Base-by-base conservation (phyloP, 441 rosid genomes). In the Adansonia grandidieri region DNA sequence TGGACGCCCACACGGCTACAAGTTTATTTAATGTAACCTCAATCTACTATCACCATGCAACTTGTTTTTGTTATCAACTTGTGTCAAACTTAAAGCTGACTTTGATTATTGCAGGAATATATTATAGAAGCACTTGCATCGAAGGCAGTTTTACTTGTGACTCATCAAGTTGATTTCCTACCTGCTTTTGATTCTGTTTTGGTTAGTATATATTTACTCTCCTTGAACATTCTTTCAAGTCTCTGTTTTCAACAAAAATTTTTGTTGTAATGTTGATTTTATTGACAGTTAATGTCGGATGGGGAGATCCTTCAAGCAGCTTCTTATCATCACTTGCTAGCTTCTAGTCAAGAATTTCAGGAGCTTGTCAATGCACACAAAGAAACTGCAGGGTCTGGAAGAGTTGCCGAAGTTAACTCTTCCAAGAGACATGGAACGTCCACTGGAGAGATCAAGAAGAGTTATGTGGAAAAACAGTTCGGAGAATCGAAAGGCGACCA, bases 91-190 rank as follows among this genome's bases (percentile, higher is more conserved):
- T 37, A 37, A 77, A 74, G 56, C 83, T 83, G 76, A 83, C 74
- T 45, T 72, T 6, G 63, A 69, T 54, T 24, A 77, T 83, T 79
- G 80, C 91, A 96, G 99, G 98, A 92, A 74, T 94, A 96, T 22
- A 89, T 94, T 17, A 89, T 90, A 91, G 91, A 80, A 40, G 99
- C 96, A 58, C 97, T 96, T 44, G 83, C 88, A 13, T 86, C 70
- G 73, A 96, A 94, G 89, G 88, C 95, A 15, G 95, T 94, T 54
- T 80, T 94, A 40, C 91, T 94, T 7, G 99, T 96, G 50, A 96
- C 98, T 5, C 98, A 96, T 81, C 98, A 96, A 93, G 98, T 96
- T 42, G 98, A 94, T 82, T 96, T 96, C 87, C 87, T 96, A 72
- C 99, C 99, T 5, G 91, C 96, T 58, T 96, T 94, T 81, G 90